Conservation (phyloP, 768 basidiomycete genomes). For the Sistotremastrum suecicum region DNA sequence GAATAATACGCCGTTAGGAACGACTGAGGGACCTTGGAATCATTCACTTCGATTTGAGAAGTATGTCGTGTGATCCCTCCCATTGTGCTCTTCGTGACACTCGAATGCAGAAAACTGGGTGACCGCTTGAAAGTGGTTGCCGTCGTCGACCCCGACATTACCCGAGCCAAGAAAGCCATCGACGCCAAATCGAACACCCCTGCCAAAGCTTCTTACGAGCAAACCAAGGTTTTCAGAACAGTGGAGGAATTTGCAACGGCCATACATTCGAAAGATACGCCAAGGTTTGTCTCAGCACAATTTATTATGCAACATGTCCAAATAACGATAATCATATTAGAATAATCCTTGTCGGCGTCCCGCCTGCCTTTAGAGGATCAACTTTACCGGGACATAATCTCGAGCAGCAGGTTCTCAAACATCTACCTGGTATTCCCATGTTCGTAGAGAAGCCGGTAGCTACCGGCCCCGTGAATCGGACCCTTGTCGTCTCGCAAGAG, state of each 20-base stretch:
- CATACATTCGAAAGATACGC: slow-evolving; percentile 12
- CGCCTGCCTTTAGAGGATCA: slow-evolving; percentile 27
- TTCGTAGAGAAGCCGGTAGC: slow-evolving; percentile 34
- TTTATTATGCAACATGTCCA: background rate
- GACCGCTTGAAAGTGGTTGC: slow-evolving; percentile 32
- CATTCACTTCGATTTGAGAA: slow-evolving; percentile 16
- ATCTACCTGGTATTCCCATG: slow-evolving; percentile 28
- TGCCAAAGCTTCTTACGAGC: slow-evolving; percentile 27
- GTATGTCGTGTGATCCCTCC: slow-evolving; percentile 4
- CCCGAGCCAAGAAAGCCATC: slow-evolving; percentile 24
- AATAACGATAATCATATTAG: slow-evolving; percentile 8
- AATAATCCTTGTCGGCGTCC: slow-evolving; percentile 27
- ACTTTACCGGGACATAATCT: slow-evolving; percentile 24
- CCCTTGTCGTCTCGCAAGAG: slow-evolving; percentile 16
- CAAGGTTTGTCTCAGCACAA: slow-evolving; percentile 14
- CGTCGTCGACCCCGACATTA: slow-evolving; percentile 28
- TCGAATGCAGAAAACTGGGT: slow-evolving; percentile 23
- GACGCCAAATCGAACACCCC: slow-evolving; percentile 25
- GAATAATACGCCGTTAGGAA: slow-evolving; percentile 6
- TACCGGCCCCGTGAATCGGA: slow-evolving; percentile 16
- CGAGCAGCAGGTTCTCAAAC: slow-evolving; percentile 26
- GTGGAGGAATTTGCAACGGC: slow-evolving; percentile 19
- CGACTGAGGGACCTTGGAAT: slow-evolving; percentile 22
- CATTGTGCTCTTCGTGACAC: background rate
- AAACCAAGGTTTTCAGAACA: slow-evolving; percentile 21